Percentiles rank a stretch among this genome's conserved stretches.
These are phyloP conservation scores for Gossypium laxum DNA, from an alignment of 441 rosid genomes.

Conservation along the genomic window DNA sequence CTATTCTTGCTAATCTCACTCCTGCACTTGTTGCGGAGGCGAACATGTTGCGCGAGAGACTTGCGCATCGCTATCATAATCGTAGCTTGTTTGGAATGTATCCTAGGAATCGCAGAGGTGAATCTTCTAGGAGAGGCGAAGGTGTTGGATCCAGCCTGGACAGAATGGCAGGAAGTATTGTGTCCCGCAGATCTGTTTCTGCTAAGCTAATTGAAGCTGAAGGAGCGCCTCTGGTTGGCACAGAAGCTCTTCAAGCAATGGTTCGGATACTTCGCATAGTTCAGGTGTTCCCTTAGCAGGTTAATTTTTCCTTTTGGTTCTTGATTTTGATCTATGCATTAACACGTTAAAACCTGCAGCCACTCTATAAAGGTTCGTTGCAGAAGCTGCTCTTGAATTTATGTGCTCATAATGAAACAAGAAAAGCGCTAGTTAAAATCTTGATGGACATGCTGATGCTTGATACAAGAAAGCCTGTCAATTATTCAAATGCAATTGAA, in stretches of 20 bases:
- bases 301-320: neutral
- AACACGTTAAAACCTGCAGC: conserved; percentile 40
- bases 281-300: conserved; percentile 44
- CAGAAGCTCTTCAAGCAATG: conserved; percentile 74
- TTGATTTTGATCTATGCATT: conserved; percentile 11
- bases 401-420: conserved; percentile 82
- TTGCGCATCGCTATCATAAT: conserved; percentile 82
- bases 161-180: conserved; percentile 45
- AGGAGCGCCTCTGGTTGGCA: conserved; percentile 79
- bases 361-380: conserved; percentile 81
- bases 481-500: conserved; percentile 41
- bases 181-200: conserved; percentile 55
- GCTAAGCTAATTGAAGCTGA: conserved; percentile 78
- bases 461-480: conserved; percentile 50
- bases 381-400: conserved; percentile 91
- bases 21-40: conserved; percentile 99
- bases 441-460: conserved; percentile 86
- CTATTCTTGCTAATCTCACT: conserved; percentile 91
- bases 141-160: conserved; percentile 59
- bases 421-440: conserved; percentile 64
- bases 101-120: conserved; percentile 89
- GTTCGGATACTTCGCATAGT: conserved; percentile 84
- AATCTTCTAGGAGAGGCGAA: conserved; percentile 81
- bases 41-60: conserved; percentile 91
- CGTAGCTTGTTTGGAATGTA: conserved; percentile 87